Base-by-base conservation (phyloP, 1,139 yeast genomes). In the Geotrichum bryndzae region DNA sequence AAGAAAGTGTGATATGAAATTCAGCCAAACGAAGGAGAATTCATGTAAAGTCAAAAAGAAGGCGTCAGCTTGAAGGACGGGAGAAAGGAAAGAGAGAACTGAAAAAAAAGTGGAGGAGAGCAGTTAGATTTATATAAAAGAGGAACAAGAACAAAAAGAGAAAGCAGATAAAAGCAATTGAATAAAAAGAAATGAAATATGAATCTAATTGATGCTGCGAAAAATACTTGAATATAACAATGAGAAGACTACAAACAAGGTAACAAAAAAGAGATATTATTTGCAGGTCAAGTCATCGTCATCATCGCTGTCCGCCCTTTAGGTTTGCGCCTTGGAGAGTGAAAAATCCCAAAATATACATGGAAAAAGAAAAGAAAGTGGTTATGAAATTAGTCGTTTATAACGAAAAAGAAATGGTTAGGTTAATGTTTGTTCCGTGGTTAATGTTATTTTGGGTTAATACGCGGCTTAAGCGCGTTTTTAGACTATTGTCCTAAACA, bases 31-130 rank as follows among this genome's bases (percentile, higher is more conserved):
- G 23, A 25, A 51, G 50, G 13, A 29, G 55, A 13, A 29, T 45
- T 15, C 18, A 66, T 38, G 60, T 56, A 18, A 59, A 41, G 27
- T 55, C 64, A 31, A 61, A 64, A 25, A 67, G 67, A 8, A 41
- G 18, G 5, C 18, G 18, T n/a, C 10, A 41, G 22, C 48, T 41
- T 41, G 48, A 41, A n/a, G 4, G 22, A 66, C 2, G 7, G 7
- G 33, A 29, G 33, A 29, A 63, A 25, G 68, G 63, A 10, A 61
- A 58, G 31, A 63, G 6, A 13, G 45, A 45, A n/a, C 1, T 22
- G 3, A 27, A 18, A 23, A 54, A 10, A 22, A 54, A 54, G 15
- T 61, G 62, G 11, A 59, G 62, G 35, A 65, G 62, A 8, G 66
- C 65, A 3, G 65, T 65, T 22, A 51, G 53, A 53, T 23, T 54